Conservation (phyloP, 352 stramenopile genomes). For the Globisporangium radiosum region DNA sequence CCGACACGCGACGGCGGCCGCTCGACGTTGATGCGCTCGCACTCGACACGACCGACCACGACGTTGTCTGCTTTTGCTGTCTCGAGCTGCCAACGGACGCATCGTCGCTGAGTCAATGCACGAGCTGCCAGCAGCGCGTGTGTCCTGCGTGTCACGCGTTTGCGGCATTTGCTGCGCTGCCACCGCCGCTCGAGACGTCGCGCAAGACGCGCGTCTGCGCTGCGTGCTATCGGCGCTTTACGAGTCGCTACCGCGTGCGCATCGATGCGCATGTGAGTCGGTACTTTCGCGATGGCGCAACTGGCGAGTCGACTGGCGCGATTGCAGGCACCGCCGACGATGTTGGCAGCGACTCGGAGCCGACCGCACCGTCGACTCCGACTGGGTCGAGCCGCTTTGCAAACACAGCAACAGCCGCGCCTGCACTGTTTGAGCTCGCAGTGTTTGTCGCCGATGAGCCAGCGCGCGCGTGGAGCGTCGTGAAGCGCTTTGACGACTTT, state of each 20-base stretch:
- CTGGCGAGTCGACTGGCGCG: slow-evolving; percentile 11
- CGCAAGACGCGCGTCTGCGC: slow-evolving; percentile 62
- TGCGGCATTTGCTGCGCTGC: slow-evolving; percentile 67
- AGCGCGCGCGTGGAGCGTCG: slow-evolving; percentile 53
- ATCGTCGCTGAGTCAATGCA: slow-evolving; percentile 14
- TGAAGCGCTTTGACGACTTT: slow-evolving; percentile 70
- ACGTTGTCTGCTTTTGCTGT: slow-evolving; percentile 62
- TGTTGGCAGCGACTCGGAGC: slow-evolving; percentile 6
- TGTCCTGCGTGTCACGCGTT: slow-evolving; percentile 49
- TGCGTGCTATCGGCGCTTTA: slow-evolving; percentile 56
- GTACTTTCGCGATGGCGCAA: slow-evolving; percentile 41
- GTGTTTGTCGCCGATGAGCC: slow-evolving; percentile 53
- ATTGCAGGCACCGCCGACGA: not conserved
- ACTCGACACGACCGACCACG: slow-evolving; percentile 26
- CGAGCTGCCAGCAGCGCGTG: slow-evolving; percentile 63
- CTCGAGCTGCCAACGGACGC: slow-evolving; percentile 17
- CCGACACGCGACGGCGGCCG: slow-evolving; percentile 2
- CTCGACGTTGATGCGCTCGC: not conserved
- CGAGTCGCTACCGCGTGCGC: slow-evolving; percentile 59
- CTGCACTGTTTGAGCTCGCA: slow-evolving; percentile 40
- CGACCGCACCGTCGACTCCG: slow-evolving; percentile 8
- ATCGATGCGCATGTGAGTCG: slow-evolving; percentile 65
- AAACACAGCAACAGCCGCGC: slow-evolving; percentile 2
- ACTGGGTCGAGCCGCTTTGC: not conserved
- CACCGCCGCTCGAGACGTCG: slow-evolving; percentile 48